These are phyloP conservation scores for Colletotrichum lini DNA, from an alignment of 2,329 filamentous ascomycete genomes.

Conservation along the genomic window DNA sequence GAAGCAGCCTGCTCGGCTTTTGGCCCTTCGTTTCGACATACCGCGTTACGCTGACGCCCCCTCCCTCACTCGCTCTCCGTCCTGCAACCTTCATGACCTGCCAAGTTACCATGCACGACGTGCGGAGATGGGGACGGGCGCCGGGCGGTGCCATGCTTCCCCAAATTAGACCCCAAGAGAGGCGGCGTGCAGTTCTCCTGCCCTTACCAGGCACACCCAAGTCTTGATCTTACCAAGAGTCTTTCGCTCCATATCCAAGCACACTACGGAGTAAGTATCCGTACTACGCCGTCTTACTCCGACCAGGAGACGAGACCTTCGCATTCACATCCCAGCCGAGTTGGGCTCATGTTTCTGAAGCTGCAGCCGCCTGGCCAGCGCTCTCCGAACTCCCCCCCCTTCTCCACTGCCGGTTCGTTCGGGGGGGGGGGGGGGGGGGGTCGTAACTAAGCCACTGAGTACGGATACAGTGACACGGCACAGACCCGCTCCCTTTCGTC, in stretches of 20 bases:
- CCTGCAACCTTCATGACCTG: neutral
- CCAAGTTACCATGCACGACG: constrained; percentile 7
- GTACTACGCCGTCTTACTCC: too few species aligned
- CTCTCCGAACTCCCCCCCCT: neutral
- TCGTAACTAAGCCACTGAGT: neutral
- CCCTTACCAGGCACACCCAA: neutral
- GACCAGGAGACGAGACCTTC: constrained; percentile 1
- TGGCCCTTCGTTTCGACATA: neutral
- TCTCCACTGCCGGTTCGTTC: neutral
- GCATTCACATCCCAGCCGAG: neutral
- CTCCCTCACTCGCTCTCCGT: neutral
- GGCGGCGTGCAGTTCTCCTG: constrained; percentile 12
- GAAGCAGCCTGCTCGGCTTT: constrained; percentile 6
- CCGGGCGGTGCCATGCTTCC: constrained; percentile 12
- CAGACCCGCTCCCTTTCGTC: neutral
- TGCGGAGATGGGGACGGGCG: neutral
- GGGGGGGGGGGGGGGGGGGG: too few species aligned
- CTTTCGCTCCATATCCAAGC: neutral
- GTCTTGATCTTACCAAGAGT: constrained; percentile 2
- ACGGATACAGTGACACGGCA: neutral
- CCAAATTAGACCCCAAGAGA: constrained; percentile 4
- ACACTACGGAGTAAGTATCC: too few species aligned
- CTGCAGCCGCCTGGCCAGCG: constrained; percentile 15
- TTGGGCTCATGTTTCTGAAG: constrained; percentile 23
- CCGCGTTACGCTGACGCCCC: neutral